Evolutionary conservation across 192 early-diverging fungal genomes (phyloP), one percentile per base, ranked within the genome.

Genomic region (Backusella mclennaniae): DNA sequence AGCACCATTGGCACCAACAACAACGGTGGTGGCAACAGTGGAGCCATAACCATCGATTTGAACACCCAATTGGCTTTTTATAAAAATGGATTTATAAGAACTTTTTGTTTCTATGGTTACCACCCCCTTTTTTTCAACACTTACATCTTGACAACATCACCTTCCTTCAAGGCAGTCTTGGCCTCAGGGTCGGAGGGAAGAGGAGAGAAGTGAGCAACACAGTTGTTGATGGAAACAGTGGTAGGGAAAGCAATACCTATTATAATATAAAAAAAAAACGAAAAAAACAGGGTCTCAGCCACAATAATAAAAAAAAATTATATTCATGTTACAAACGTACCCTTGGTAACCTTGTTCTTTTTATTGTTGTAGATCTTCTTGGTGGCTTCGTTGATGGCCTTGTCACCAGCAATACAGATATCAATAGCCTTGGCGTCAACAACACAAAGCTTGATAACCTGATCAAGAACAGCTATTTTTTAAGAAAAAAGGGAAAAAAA

Each of bases 21-120:
- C 91, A 69, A 95, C 59, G 69, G 96, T 97, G 84, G 94, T 90
- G 33, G 92, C 96, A 35, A 91, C 89, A 49, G 91, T 87, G 19
- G 95, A 86, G 68, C 92, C 91, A 73, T 91, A 97, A 70, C 97
- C 97, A 81, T 99, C 97, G 63, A 99, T 89, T 76, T 98, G 96
- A 52, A 92, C 92, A 81, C 95, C 97, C 72, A 96, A 87, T 79
- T 94, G 89, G 79, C 90, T 90, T 33, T 33, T 76, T 15, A 29
- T 1, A 66, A 14, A 46, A 19, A 70, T 41, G 15, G 11, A 12
- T 39, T 0, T 3, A 39, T 39, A 39, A 39, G 9, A 9, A 39
- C 9, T 11, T 11, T 38, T 11, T 39, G 38, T 39, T 39, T 39
- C 38, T 11, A 39, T 39, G 38, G 38, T 11, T 11, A 8, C 38